phyloP scores from a whole-genome alignment of 1,284 basidiomycete genomes.

The Kwoniella shivajii region DNA sequence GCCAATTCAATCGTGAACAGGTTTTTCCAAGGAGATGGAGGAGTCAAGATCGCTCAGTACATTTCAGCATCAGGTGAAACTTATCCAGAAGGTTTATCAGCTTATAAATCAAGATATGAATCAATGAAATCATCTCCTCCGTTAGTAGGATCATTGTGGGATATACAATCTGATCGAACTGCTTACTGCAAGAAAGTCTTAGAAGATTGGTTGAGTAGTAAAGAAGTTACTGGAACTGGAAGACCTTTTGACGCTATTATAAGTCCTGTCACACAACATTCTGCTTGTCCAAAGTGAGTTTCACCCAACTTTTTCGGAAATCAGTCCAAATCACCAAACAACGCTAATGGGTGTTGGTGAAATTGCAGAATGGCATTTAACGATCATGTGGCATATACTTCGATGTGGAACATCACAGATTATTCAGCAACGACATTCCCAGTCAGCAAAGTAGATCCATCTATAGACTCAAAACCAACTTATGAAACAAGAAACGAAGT shows the following conservation, averaged over 20 bases:
- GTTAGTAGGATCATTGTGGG: slow-evolving; percentile 38
- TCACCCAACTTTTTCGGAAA: no score
- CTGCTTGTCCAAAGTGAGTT: slow-evolving; percentile 32
- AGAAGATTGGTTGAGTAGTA: slow-evolving; percentile 37
- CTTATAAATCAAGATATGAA: slow-evolving; percentile 28
- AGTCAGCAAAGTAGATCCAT: slow-evolving; percentile 62
- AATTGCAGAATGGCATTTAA: slow-evolving; percentile 23
- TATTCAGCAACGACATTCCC: slow-evolving; percentile 63
- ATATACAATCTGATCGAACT: slow-evolving; percentile 32
- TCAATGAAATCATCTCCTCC: slow-evolving; percentile 22
- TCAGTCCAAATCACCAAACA: no score
- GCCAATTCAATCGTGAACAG: slow-evolving; percentile 27
- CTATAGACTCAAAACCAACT: slow-evolving; percentile 52
- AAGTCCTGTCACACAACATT: slow-evolving; percentile 32
- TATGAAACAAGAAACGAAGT: slow-evolving; percentile 57
- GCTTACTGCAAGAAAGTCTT: slow-evolving; percentile 34
- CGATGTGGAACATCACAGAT: slow-evolving; percentile 46
- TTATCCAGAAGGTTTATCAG: slow-evolving; percentile 32
- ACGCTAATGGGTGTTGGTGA: not conserved
- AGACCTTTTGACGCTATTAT: slow-evolving; percentile 46
- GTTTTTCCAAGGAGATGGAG: slow-evolving; percentile 46
- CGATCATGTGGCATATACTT: slow-evolving; percentile 41
- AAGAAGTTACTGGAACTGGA: slow-evolving; percentile 37
- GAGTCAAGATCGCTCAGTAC: slow-evolving; percentile 36
- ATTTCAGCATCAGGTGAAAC: slow-evolving; percentile 35